Percentiles rank a stretch among this genome's conserved stretches.
Conservation (phyloP, 306 rosid species). For the Quercus glauca region DNA sequence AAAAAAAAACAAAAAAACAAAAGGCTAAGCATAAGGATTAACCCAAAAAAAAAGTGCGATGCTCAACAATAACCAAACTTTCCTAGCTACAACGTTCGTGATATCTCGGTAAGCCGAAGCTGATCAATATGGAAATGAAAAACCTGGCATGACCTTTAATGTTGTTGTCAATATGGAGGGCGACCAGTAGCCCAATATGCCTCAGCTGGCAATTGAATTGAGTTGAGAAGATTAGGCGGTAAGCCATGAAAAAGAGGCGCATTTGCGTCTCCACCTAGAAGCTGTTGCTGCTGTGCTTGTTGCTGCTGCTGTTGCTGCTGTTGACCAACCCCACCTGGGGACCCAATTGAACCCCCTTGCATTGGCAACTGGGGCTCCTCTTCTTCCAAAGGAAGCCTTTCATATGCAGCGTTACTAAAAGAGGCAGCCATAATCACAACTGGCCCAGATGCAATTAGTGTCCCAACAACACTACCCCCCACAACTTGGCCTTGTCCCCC, state of each 20-base stretch:
- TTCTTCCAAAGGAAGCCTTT: conserved; percentile 89
- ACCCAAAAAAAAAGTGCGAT: conserved; percentile 16
- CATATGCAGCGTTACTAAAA: conserved; percentile 95
- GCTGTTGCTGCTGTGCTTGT: conserved; percentile 42
- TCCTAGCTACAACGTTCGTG: conserved; percentile 13
- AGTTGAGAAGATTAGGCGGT: conserved; percentile 71
- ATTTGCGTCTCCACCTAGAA: conserved; percentile 48
- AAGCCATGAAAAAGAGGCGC: conserved; percentile 71
- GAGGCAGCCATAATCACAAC: conserved; percentile 97
- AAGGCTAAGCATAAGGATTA: no score
- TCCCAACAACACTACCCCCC: conserved; percentile 86
- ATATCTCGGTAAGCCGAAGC: neutral
- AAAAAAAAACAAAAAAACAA: neutral
- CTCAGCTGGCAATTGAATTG: conserved; percentile 83
- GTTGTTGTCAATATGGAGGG: conserved; percentile 62
- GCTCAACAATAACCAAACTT: conserved; percentile 24
- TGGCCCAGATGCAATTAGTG: conserved; percentile 73
- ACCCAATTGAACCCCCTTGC: conserved; percentile 59
- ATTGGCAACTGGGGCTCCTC: conserved; percentile 55
- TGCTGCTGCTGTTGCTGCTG: conserved; percentile 37
- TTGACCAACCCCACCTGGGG: conserved; percentile 52
- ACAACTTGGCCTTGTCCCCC: conserved; percentile 98
- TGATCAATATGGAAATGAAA: conserved; percentile 1
- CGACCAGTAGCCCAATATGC: conserved; percentile 74
- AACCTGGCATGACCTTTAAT: neutral